Evolutionary conservation across 768 basidiomycete genomes (phyloP).

Genomic region (Pisolithus marmoratus): DNA sequence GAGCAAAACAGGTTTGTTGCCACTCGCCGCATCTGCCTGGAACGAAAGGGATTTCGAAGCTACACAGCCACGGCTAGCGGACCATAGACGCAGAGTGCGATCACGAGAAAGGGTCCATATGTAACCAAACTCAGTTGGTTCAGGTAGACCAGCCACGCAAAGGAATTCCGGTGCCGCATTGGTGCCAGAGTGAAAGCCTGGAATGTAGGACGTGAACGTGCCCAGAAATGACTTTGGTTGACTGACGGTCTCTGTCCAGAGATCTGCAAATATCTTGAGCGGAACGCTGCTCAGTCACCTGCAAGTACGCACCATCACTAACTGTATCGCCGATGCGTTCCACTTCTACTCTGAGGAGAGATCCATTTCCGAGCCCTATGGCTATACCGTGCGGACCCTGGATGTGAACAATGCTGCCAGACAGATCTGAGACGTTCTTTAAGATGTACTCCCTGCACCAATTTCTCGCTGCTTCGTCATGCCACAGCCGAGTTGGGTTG

Average conservation of each 20-base stretch:
- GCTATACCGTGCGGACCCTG: conserved; percentile 65
- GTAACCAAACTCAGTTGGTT: conserved; percentile 68
- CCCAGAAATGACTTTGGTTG: conserved; percentile 64
- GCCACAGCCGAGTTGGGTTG: conserved; percentile 51
- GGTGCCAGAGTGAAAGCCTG: conserved; percentile 41
- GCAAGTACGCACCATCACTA: conserved; percentile 48
- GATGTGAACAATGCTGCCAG: conserved; percentile 49
- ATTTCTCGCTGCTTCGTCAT: conserved; percentile 43
- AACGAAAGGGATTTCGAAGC: conserved; percentile 50
- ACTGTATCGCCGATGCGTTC: conserved; percentile 49
- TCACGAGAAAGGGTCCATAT: conserved; percentile 87
- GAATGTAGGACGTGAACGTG: conserved; percentile 61
- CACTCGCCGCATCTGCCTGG: conserved; percentile 26
- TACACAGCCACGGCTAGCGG: conserved; percentile 67
- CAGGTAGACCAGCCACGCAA: conserved; percentile 66
- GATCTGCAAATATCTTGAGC: conserved; percentile 39
- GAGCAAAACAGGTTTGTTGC: conserved; percentile 42
- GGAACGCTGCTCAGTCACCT: conserved; percentile 2
- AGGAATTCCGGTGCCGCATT: conserved; percentile 56
- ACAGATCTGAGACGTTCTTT: conserved; percentile 41
- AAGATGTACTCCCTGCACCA: conserved; percentile 68
- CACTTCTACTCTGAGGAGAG: conserved; percentile 64
- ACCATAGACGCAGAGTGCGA: conserved; percentile 81
- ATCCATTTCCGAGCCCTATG: conserved; percentile 56
- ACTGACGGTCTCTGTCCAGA: conserved; percentile 63